These are phyloP conservation scores for Blastobotrys ciferrii DNA, from an alignment of 1,139 yeast genomes.

Conservation along the genomic window DNA sequence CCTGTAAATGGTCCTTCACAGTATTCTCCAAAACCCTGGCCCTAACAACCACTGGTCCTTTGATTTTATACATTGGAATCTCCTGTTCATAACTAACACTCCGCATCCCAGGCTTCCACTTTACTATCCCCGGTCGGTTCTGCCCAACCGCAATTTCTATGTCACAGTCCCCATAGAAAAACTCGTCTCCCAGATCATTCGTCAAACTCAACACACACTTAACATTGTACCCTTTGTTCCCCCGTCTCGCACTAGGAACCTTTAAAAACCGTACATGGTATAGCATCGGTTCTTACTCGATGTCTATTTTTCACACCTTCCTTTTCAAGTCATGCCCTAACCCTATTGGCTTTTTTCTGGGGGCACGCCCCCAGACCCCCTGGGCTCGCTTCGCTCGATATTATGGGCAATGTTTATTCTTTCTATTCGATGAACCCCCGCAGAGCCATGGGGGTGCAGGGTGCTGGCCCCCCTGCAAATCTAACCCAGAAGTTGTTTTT, in stretches of 20 bases:
- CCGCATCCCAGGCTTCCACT: conserved; percentile 23
- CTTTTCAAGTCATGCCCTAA: background rate
- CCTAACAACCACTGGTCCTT: background rate
- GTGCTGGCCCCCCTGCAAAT: too few species aligned
- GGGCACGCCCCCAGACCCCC: too few species aligned
- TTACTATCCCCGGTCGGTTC: conserved; percentile 2
- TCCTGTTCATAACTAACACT: conserved; percentile 11
- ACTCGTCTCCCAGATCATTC: conserved; percentile 37
- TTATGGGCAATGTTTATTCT: too few species aligned
- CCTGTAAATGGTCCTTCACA: conserved; percentile 13
- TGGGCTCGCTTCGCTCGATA: too few species aligned
- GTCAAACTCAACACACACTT: conserved; percentile 31
- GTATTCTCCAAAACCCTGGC: conserved; percentile 11
- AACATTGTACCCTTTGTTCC: conserved; percentile 14
- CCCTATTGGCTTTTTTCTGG: background rate
- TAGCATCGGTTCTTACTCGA: conserved; percentile 19
- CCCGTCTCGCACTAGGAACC: conserved; percentile 22
- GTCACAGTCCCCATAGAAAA: conserved; percentile 30
- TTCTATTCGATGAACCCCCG: too few species aligned
- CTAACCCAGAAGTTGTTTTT: too few species aligned
- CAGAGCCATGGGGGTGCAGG: too few species aligned
- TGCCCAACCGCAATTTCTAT: conserved; percentile 13
- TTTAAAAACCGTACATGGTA: conserved; percentile 31
- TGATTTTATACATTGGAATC: background rate
- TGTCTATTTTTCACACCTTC: background rate